Percentiles rank a stretch among this genome's conserved stretches.
Conservation (phyloP, 768 basidiomycete species). For the Polyporus arcularius region DNA sequence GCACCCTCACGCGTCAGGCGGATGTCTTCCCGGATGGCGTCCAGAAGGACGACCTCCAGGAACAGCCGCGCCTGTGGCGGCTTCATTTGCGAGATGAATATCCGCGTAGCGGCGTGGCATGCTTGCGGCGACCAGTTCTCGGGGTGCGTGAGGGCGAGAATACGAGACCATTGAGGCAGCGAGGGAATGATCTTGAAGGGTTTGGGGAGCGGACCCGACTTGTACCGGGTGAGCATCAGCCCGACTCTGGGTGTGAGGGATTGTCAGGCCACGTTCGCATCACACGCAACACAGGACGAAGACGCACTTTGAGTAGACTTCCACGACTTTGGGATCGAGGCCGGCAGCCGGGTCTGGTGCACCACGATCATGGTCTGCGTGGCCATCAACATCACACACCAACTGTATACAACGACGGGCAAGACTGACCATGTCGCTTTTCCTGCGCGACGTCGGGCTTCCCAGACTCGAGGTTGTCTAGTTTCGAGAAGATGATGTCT, state of each 20-base stretch:
- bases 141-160: slow-evolving; percentile 89
- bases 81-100: slow-evolving; percentile 96
- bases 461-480: slow-evolving; percentile 65
- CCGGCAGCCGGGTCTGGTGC: slow-evolving; percentile 79
- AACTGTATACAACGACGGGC: too few relatives aligned
- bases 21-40: slow-evolving; percentile 89
- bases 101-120: slow-evolving; percentile 89
- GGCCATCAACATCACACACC: background rate
- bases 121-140: slow-evolving; percentile 97
- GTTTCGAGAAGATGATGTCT: slow-evolving; percentile 94
- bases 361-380: slow-evolving; percentile 42
- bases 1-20: slow-evolving; percentile 40
- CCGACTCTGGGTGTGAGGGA: slow-evolving; percentile 63
- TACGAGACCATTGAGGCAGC: slow-evolving; percentile 92
- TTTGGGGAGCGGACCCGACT: slow-evolving; percentile 93
- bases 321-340: slow-evolving; percentile 88
- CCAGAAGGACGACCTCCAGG: slow-evolving; percentile 87
- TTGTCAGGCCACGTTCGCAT: background rate
- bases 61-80: slow-evolving; percentile 92
- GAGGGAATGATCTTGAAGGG: slow-evolving; percentile 98
- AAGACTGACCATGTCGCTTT: slow-evolving; percentile 50
- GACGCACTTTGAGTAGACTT: slow-evolving; percentile 88
- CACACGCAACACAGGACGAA: background rate
- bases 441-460: slow-evolving; percentile 59
- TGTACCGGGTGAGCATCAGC: slow-evolving; percentile 81